A percentile compares a stretch with the other conserved stretches of the same genome.
Conservation (phyloP, 1,284 basidiomycete species). For the Entoloma clypeatum region DNA sequence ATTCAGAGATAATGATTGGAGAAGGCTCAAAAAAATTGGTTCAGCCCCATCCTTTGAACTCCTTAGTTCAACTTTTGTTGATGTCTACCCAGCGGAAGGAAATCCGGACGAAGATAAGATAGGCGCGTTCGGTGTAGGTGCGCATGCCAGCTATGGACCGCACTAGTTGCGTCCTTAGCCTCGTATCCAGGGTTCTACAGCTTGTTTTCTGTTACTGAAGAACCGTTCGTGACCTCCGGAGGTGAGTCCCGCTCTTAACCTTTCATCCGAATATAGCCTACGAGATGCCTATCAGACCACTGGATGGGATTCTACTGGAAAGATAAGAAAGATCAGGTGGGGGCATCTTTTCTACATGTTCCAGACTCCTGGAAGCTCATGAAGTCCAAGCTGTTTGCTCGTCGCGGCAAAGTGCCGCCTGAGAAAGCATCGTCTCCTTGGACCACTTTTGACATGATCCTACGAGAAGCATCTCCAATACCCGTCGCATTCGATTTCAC, state of each 20-base stretch:
- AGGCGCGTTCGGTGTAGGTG: constrained; percentile 82
- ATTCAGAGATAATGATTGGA: constrained; percentile 87
- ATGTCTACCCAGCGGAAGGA: constrained; percentile 65
- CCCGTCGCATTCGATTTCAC: constrained; percentile 85
- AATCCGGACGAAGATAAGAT: constrained; percentile 85
- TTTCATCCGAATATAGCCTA: constrained; percentile 1
- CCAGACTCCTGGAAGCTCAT: constrained; percentile 6
- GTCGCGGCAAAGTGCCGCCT: constrained; percentile 64
- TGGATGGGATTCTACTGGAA: constrained; percentile 99
- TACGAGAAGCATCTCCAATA: constrained; percentile 82
- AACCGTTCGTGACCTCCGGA: constrained; percentile 90
- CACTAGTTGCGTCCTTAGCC: not conserved
- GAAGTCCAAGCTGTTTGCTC: constrained; percentile 61
- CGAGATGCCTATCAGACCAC: constrained; percentile 45
- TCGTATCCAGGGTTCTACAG: constrained; percentile 65
- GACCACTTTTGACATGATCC: constrained; percentile 90
- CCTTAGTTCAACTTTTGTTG: constrained; percentile 1
- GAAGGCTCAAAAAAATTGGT: constrained; percentile 84
- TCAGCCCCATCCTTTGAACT: not conserved
- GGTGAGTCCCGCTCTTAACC: constrained; percentile 35
- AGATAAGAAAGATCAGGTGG: constrained; percentile 82
- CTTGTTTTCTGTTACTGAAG: constrained; percentile 83
- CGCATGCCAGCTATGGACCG: constrained; percentile 22
- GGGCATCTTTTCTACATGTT: not conserved
- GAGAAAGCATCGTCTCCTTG: constrained; percentile 43